These are phyloP conservation scores for Fusarium hainanense DNA, from an alignment of 2,329 filamentous ascomycete species.

Conservation along the genomic window DNA sequence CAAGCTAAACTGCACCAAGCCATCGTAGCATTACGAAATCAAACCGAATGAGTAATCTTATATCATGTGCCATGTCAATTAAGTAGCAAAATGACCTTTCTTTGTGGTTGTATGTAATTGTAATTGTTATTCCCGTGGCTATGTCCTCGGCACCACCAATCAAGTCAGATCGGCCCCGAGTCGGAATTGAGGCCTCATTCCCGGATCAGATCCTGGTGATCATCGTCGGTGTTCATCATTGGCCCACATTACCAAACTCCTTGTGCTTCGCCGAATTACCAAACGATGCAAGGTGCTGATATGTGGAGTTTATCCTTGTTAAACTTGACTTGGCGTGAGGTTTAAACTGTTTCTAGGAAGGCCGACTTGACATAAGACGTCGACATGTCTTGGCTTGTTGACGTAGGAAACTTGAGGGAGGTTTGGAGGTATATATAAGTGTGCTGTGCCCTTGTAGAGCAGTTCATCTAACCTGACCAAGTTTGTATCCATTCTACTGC, in stretches of 20 bases:
- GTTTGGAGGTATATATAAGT: background rate
- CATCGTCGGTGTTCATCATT: background rate
- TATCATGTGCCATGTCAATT: too few species aligned
- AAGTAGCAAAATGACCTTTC: too few species aligned
- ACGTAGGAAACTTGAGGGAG: rapidly evolving
- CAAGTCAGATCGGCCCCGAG: background rate
- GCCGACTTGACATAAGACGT: background rate
- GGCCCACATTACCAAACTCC: background rate
- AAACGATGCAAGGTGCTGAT: background rate
- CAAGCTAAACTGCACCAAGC: too few species aligned
- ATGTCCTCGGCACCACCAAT: rapidly evolving
- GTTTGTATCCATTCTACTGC: background rate
- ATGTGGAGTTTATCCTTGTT: background rate
- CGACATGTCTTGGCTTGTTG: background rate
- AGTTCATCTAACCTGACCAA: background rate
- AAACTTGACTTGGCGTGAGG: background rate
- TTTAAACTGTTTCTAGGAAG: background rate
- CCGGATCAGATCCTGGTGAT: background rate
- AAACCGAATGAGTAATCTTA: too few species aligned
- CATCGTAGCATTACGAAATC: background rate
- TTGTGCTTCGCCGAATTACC: background rate
- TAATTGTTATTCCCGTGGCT: background rate
- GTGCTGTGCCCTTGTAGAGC: background rate
- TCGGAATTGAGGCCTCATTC: rapidly evolving
- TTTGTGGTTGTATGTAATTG: background rate